phyloP scores from a whole-genome alignment of 75 land plant species.

The Ceratopteris richardii region DNA sequence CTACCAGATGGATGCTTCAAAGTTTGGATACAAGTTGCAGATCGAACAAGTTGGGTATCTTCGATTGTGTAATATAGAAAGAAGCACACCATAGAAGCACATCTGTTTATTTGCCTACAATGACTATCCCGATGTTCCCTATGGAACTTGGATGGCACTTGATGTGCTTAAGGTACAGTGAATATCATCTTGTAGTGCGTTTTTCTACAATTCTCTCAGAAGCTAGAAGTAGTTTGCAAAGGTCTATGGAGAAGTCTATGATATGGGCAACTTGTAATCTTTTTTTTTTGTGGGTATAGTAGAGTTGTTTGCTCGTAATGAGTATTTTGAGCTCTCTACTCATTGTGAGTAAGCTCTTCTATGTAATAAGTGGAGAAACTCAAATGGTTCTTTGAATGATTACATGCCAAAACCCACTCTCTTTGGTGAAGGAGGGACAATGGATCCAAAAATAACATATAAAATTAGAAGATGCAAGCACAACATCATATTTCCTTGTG shows the following conservation, averaged over 20 bases:
- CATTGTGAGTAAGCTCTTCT: no score
- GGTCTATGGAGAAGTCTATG: no score
- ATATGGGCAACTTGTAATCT: no score
- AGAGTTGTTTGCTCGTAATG: no score
- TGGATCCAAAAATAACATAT: slow-evolving; percentile 70
- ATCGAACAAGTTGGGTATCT: slow-evolving; percentile 64
- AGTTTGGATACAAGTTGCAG: slow-evolving; percentile 98
- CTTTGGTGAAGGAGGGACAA: slow-evolving; percentile 52
- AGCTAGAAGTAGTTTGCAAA: no score
- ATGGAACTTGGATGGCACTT: slow-evolving; percentile 76
- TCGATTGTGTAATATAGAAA: slow-evolving; percentile 19
- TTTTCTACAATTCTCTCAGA: no score
- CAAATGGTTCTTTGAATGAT: slow-evolving; percentile 25
- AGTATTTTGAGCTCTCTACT: no score
- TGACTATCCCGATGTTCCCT: slow-evolving; percentile 92
- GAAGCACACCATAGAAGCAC: slow-evolving; percentile 90
- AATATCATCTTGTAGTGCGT: slow-evolving; percentile 18
- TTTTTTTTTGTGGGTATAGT: no score
- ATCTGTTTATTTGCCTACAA: slow-evolving; percentile 79
- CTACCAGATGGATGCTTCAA: slow-evolving; percentile 84
- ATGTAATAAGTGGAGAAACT: no score
- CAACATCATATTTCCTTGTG: slow-evolving; percentile 77
- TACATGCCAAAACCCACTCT: slow-evolving; percentile 51
- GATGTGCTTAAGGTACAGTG: slow-evolving; percentile 89
- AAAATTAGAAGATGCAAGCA: slow-evolving; percentile 56